Base-by-base conservation (phyloP, 202 grass and related monocot species). In the Brachypodium distachyon region DNA sequence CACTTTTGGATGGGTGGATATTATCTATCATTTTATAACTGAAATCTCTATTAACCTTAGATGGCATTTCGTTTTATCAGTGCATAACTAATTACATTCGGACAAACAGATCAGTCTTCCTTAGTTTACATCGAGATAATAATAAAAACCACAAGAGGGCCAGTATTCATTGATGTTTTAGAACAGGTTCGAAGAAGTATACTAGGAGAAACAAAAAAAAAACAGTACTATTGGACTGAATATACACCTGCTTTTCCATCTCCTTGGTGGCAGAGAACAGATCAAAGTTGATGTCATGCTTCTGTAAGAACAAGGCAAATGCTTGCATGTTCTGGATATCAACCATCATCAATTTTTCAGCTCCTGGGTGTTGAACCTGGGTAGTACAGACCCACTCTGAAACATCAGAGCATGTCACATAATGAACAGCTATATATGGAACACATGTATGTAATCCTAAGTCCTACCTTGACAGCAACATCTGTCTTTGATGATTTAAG, bases 351-450 rank as follows among this genome's bases (percentile, higher is more conserved):
- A 98, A 63, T 40, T 78, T 64, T 72, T 98, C 73, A n/a, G 93
- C 95, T 65, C 95, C 95, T 74, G 91, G 95, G 87, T 98, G 95
- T 83, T 98, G 95, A 44, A 94, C 95, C 95, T 98, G 76, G 29
- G 81, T 36, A 54, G 39, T 77, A 88, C 18, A 37, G 22, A 77
- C 46, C 34, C 72, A 70, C 32, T 61, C 77, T 10, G 19, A 11
- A 5, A 67, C 82, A 52, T 31, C 64, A 68, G 64, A 68, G 64
- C 64, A 29, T 54, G 12, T 69, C 5, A 75, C 9, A 75, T 27
- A 40, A 72, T 26, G 26, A 76, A 76, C 3, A 11, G 2, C 14
- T 47, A n/a, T 48, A 61, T 38, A 82, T 68, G 59, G 25, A 44
- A 53, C 13, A 40, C 37, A 83, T 2, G 43, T 37, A 40, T 47